Conservation (phyloP, 805 yeast genomes). For the Yamadazyma paraphyllophila region DNA sequence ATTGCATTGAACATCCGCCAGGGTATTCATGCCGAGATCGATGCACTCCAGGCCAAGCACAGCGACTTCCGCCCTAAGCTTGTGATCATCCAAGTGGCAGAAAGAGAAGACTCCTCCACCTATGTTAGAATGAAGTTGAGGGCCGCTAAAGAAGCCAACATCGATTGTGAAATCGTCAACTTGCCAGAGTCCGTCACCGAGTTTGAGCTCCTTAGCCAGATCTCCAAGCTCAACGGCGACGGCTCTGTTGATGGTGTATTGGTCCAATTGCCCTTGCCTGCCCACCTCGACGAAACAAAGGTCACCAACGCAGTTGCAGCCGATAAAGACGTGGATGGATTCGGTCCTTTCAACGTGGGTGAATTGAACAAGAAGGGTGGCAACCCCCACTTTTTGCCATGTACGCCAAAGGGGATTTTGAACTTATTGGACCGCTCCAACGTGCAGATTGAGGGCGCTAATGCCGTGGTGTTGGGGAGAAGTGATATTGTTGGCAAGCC, state of each 20-base stretch:
- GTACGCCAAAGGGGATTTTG: conserved; percentile 82
- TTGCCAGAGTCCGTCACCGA: conserved; percentile 58
- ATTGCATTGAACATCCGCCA: conserved; percentile 40
- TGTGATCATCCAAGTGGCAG: conserved; percentile 74
- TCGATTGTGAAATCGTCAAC: conserved; percentile 58
- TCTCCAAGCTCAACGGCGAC: conserved; percentile 57
- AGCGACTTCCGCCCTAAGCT: conserved; percentile 63
- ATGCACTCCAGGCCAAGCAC: conserved; percentile 38
- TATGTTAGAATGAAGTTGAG: conserved; percentile 78
- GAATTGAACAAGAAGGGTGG: conserved; percentile 75
- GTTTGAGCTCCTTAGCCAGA: conserved; percentile 51
- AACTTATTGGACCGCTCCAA: conserved; percentile 58
- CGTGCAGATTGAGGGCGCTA: conserved; percentile 56
- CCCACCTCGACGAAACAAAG: conserved; percentile 62
- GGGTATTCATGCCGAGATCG: conserved; percentile 40
- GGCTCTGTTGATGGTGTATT: conserved; percentile 65
- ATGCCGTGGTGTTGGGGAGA: conserved; percentile 83
- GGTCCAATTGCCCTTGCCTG: conserved; percentile 76
- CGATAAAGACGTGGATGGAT: conserved; percentile 80
- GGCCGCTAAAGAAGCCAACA: conserved; percentile 71
- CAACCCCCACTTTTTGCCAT: conserved; percentile 67
- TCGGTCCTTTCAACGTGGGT: conserved; percentile 74
- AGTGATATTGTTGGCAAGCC: conserved; percentile 87
- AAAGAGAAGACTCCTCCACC: conserved; percentile 75
- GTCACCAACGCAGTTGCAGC: conserved; percentile 66